These are phyloP conservation scores for Lumnitzera littorea DNA, from an alignment of 345 rosid species.

Conservation along the genomic window DNA sequence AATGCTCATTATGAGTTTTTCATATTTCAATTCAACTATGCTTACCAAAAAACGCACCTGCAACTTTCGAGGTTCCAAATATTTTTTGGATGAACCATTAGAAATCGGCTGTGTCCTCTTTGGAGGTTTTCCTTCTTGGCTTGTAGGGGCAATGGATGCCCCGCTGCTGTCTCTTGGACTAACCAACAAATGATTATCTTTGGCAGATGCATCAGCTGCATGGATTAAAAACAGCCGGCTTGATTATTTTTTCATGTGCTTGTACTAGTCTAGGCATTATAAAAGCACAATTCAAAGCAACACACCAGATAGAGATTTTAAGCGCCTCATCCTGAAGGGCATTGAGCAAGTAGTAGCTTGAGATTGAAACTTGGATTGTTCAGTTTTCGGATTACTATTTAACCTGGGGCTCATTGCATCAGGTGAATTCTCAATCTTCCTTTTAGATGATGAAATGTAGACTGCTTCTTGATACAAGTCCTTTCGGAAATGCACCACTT, in stretches of 20 bases:
- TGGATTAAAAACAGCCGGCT: no score
- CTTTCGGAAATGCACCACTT: slow-evolving; percentile 59
- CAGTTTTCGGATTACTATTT: slow-evolving; percentile 21
- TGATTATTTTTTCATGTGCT: no score
- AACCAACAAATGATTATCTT: no score
- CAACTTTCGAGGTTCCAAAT: slow-evolving; percentile 30
- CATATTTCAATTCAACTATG: not conserved
- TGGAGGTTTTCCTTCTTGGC: slow-evolving; percentile 22
- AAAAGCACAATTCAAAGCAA: not conserved
- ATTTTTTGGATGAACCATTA: slow-evolving; percentile 30
- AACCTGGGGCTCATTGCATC: slow-evolving; percentile 19
- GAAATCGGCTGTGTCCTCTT: slow-evolving; percentile 23
- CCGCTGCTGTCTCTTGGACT: slow-evolving; percentile 11
- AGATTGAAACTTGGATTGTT: slow-evolving; percentile 15
- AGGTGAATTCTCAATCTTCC: slow-evolving; percentile 24
- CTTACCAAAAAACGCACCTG: slow-evolving; percentile 25
- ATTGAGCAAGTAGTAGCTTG: not conserved
- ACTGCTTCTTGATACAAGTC: slow-evolving; percentile 72
- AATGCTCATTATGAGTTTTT: not conserved
- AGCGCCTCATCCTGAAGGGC: slow-evolving; percentile 6
- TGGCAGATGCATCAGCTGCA: no score
- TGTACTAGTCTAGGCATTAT: no score
- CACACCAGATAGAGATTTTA: slow-evolving; percentile 31
- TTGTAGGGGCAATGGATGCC: slow-evolving; percentile 20
- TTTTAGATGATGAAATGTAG: slow-evolving; percentile 49